Evolutionary conservation across 805 yeast species (phyloP), one percentile per base, ranked within the genome.

Genomic region (Kodamaea laetipori): DNA sequence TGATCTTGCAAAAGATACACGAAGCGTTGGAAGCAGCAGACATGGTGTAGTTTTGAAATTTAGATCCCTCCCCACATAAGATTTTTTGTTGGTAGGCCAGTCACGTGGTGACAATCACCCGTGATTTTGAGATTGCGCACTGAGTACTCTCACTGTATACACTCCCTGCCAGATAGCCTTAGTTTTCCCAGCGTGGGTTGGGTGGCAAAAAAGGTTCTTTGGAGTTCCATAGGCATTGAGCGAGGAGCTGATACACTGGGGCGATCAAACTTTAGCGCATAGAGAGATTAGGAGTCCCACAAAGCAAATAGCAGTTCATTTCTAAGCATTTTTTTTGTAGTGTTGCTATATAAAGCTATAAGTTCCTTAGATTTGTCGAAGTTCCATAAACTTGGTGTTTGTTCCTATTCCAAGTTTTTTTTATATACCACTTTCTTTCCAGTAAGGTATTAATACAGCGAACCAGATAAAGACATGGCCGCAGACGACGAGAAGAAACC

Each of bases 1-100:
- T 82, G 66, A 92, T 92, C 59, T 90, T 89, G 74, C 98, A 92
- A 61, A 92, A 92, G 56, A 92, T 82, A 69, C 98, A 92, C 26
- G 81, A 64, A 17, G 87, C 84, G 47, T 77, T 75, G 28, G 67
- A 48, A 41, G 74, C 61, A 16, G 41, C 44, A 21, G 51, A 37
- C 26, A 28, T 18, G 21, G 45, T 40, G 41, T 34, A 38, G 34
- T 30, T 41, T 12, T 15, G 18, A 21, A 9, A 38, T 8, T 15
- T 7, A 6, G 39, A 24, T 5, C 15, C 32, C 32, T 15, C 34
- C 34, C 21, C 34, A 13, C 19, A 30, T 15, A 16, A n/a, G n/a
- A n/a, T n/a, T n/a, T 17, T 17, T 18, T 11, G 37, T 33, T 9
- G 37, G 24, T 17, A 10, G 6, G 24, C 9, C 11, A 13, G 15